Conservation (phyloP, 305 asterid species). For the Ilex paraguariensis region DNA sequence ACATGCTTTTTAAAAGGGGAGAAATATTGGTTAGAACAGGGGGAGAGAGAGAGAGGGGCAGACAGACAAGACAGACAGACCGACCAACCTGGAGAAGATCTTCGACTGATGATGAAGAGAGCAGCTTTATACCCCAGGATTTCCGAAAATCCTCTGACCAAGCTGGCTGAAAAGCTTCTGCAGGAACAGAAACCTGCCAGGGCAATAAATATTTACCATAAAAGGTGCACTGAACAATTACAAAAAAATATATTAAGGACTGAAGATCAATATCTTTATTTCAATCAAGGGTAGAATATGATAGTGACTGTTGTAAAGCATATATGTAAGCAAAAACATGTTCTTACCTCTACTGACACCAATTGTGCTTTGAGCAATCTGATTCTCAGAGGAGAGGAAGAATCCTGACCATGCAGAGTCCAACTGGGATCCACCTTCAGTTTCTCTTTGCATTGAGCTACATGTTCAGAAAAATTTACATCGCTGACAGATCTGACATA, state of each 20-base stretch:
- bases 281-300: background rate
- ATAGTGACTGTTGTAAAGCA: conserved; percentile 8
- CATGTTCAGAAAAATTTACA: conserved; percentile 38
- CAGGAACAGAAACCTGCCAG: conserved; percentile 69
- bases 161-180: conserved; percentile 54
- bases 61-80: conserved; percentile 8
- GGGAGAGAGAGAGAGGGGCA: background rate
- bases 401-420: conserved; percentile 20
- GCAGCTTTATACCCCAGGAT: conserved; percentile 63
- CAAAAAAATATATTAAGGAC: too few relatives aligned
- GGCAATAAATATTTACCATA: conserved; percentile 3
- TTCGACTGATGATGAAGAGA: conserved; percentile 47
- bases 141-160: conserved; percentile 69
- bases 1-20: too few relatives aligned
- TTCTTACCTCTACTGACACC: conserved; percentile 66
- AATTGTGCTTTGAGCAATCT: conserved; percentile 64
- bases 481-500: conserved; percentile 21
- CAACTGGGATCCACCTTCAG: conserved; percentile 21
- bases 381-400: conserved; percentile 48
- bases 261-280: too few relatives aligned
- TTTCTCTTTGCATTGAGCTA: conserved; percentile 40
- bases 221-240: too few relatives aligned
- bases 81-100: conserved; percentile 69
- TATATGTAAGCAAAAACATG: conserved; percentile 7
- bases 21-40: too few relatives aligned